Conservation (phyloP, 2,329 filamentous ascomycete genomes). For the Fusarium sp. region DNA sequence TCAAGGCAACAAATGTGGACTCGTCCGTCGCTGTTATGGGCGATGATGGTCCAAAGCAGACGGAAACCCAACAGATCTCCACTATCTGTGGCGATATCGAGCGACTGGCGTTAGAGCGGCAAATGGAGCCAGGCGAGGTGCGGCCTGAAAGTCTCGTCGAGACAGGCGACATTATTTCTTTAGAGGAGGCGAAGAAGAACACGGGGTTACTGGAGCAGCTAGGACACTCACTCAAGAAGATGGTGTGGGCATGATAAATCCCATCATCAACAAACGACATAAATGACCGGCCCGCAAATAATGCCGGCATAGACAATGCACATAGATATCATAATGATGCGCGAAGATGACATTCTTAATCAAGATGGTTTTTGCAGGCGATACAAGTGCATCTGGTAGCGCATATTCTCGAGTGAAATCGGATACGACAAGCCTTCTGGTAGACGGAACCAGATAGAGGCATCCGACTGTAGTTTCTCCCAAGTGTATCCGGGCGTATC, state of each 20-base stretch:
- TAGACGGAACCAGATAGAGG: conserved; percentile 89
- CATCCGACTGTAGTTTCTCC: conserved; percentile 81
- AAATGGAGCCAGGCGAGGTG: conserved; percentile 60
- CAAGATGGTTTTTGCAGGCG: conserved; percentile 51
- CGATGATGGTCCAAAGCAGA: conserved; percentile 59
- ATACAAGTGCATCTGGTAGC: conserved; percentile 93
- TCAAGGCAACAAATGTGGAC: conserved; percentile 57
- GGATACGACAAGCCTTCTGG: conserved; percentile 79
- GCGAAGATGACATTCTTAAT: conserved; percentile 18
- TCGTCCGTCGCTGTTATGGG: conserved; percentile 70
- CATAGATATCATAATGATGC: conserved; percentile 40
- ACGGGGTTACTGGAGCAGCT: conserved; percentile 90
- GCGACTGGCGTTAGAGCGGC: conserved; percentile 70
- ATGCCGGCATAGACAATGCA: conserved; percentile 29
- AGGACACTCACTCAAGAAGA: conserved; percentile 91
- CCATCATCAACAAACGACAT: conserved; percentile 30
- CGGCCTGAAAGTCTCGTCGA: conserved; percentile 64
- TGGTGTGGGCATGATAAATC: conserved; percentile 80
- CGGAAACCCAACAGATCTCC: conserved; percentile 70
- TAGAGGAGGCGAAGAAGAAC: conserved; percentile 87
- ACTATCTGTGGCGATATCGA: conserved; percentile 84
- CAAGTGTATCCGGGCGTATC: conserved; percentile 66
- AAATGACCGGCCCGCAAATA: conserved; percentile 15
- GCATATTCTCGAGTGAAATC: conserved; percentile 92
- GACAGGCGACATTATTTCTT: conserved; percentile 81